Evolutionary conservation across 176 grass and related monocot species (phyloP).

Genomic region (Carex parvula): DNA sequence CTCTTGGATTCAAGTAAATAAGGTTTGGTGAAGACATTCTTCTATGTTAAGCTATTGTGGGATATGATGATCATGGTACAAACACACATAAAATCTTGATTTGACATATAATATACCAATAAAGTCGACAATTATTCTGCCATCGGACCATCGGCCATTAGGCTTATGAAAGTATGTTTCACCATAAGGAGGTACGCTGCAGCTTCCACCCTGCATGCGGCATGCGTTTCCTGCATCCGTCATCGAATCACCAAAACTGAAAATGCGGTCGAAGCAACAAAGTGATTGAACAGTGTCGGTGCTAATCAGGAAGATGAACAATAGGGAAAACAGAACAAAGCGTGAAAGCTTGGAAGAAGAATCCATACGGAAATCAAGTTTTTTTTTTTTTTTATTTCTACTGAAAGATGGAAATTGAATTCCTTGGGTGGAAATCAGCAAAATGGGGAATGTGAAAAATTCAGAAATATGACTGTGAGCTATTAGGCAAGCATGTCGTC

Average conservation of each 20-base stretch:
- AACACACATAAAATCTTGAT: neutral
- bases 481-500: too few species aligned
- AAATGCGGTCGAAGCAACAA: slow-evolving; percentile 17
- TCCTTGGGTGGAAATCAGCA: neutral
- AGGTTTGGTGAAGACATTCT: neutral
- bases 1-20: neutral
- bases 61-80: neutral
- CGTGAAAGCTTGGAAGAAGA: too few species aligned
- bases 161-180: slow-evolving; percentile 19
- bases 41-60: neutral
- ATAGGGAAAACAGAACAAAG: neutral
- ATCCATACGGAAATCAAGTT: neutral
- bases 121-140: slow-evolving; percentile 24
- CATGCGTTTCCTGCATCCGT: neutral
- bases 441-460: too few species aligned
- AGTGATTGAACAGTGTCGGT: neutral
- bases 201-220: too few species aligned
- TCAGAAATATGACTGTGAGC: too few species aligned
- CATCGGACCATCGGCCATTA: neutral
- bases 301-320: neutral
- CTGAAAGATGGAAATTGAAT: neutral
- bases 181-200: slow-evolving; percentile 9
- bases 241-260: slow-evolving; percentile 20
- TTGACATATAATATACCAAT: neutral
- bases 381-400: neutral